Percentiles rank a stretch among this genome's conserved stretches.
phyloP scores from a whole-genome alignment of 2,329 filamentous ascomycete genomes.

The Cytospora piceicola region DNA sequence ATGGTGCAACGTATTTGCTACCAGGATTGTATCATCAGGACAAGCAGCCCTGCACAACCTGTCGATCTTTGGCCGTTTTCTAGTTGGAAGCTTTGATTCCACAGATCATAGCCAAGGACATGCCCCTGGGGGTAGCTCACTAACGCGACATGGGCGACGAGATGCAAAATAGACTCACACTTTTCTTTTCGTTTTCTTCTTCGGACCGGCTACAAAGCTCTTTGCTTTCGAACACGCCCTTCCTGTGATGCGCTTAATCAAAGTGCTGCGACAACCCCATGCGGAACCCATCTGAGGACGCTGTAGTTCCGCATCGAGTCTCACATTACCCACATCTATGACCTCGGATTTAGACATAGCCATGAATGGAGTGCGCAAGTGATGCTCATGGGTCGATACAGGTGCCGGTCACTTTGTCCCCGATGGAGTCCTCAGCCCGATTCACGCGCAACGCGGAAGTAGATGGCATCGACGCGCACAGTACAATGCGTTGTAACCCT shows the following conservation, averaged over 20 bases:
- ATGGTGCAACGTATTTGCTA: not conserved
- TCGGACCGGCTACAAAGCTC: not conserved
- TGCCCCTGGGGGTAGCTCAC: not conserved
- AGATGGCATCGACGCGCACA: not conserved
- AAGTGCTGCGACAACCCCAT: not conserved
- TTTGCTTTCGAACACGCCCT: not conserved
- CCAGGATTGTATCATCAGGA: not conserved
- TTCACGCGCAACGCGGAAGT: not conserved
- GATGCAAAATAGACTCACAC: not conserved
- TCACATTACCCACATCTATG: not conserved
- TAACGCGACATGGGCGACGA: not conserved
- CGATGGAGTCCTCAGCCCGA: not conserved
- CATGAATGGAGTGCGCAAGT: not conserved
- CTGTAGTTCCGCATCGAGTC: not conserved
- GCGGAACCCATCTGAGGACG: not conserved
- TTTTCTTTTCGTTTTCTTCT: not conserved
- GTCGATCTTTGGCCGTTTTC: not conserved
- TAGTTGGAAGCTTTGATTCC: not conserved
- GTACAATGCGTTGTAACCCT: not conserved
- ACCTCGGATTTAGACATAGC: not conserved
- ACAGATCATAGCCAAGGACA: not conserved
- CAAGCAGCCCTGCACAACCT: not conserved
- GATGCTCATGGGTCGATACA: not conserved
- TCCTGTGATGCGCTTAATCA: not conserved
- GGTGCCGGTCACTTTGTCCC: not conserved